Evolutionary conservation across 768 basidiomycete genomes (phyloP).

Genomic region (Mrakia hoshinonis): DNA sequence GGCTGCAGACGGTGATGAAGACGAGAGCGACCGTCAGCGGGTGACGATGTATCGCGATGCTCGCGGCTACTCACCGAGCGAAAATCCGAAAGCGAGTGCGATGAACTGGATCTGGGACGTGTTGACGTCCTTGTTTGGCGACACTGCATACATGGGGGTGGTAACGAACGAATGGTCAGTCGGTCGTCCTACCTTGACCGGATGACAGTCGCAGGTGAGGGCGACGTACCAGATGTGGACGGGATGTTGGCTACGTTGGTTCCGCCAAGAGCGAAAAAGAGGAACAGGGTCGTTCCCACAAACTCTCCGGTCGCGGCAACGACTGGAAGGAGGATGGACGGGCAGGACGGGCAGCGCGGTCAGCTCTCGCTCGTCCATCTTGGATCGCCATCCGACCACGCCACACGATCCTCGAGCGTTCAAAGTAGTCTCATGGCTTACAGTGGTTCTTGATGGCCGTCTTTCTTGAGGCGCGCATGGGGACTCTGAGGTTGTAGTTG

Average conservation of each 20-base stretch:
- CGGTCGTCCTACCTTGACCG: too few species aligned
- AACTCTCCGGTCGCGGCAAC: conserved; percentile 25
- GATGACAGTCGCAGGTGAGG: too few species aligned
- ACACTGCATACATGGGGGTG: neutral
- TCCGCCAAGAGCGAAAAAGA: conserved; percentile 24
- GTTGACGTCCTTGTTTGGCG: conserved; percentile 20
- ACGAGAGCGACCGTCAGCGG: too few species aligned
- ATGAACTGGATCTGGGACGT: conserved; percentile 27
- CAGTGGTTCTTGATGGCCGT: conserved; percentile 20
- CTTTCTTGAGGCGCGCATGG: neutral
- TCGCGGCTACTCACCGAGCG: neutral
- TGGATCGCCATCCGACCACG: neutral
- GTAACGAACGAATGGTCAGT: neutral
- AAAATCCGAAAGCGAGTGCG: conserved; percentile 24
- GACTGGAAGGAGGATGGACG: neutral
- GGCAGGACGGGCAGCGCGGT: neutral
- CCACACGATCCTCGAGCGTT: too few species aligned
- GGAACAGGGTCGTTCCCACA: conserved; percentile 25
- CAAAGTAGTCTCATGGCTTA: neutral
- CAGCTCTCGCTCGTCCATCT: neutral
- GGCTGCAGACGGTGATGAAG: too few species aligned
- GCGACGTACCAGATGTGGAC: neutral
- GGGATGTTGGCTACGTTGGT: conserved; percentile 29
- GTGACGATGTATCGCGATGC: too few species aligned
- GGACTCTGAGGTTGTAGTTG: conserved; percentile 1